These are phyloP conservation scores for Clonostachys sp. DNA, from an alignment of 2,329 filamentous ascomycete species.

Conservation along the genomic window DNA sequence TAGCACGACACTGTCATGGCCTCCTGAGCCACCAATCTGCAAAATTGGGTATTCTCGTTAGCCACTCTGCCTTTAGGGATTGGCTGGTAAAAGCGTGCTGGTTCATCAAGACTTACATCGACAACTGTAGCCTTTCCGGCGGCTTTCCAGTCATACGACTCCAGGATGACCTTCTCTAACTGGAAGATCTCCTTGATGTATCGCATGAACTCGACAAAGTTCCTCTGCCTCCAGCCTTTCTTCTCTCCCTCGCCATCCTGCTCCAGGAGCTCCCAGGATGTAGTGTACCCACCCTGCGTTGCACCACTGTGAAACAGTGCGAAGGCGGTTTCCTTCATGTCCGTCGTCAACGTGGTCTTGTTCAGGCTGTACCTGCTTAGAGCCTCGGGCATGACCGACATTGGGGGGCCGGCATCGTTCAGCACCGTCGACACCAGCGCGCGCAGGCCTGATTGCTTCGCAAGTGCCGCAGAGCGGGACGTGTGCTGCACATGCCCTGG, in stretches of 20 bases:
- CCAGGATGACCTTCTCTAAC: constrained; percentile 23
- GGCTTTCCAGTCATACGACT: constrained; percentile 26
- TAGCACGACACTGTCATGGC: constrained; percentile 32
- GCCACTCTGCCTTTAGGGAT: constrained; percentile 3
- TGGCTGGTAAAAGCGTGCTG: not conserved
- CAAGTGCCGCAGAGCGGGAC: constrained; percentile 29
- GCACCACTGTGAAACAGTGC: constrained; percentile 22
- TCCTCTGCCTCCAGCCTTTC: constrained; percentile 29
- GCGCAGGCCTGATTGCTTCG: constrained; percentile 20
- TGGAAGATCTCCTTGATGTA: constrained; percentile 32
- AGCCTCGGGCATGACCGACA: constrained; percentile 24
- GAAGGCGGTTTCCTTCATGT: constrained; percentile 28
- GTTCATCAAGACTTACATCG: constrained; percentile 25
- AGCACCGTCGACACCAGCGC: constrained; percentile 28
- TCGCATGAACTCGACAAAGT: constrained; percentile 32
- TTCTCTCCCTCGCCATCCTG: constrained; percentile 30
- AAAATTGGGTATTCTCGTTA: not conserved
- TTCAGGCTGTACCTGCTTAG: constrained; percentile 22
- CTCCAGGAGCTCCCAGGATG: constrained; percentile 32
- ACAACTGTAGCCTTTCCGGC: constrained; percentile 27
- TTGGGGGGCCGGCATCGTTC: constrained; percentile 28
- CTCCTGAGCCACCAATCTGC: constrained; percentile 35
- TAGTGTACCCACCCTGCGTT: constrained; percentile 14
- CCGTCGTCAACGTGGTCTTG: constrained; percentile 19
- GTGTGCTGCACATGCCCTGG: constrained; percentile 24